phyloP scores from a whole-genome alignment of 805 yeast genomes.

The Starmerella bacillaris region DNA sequence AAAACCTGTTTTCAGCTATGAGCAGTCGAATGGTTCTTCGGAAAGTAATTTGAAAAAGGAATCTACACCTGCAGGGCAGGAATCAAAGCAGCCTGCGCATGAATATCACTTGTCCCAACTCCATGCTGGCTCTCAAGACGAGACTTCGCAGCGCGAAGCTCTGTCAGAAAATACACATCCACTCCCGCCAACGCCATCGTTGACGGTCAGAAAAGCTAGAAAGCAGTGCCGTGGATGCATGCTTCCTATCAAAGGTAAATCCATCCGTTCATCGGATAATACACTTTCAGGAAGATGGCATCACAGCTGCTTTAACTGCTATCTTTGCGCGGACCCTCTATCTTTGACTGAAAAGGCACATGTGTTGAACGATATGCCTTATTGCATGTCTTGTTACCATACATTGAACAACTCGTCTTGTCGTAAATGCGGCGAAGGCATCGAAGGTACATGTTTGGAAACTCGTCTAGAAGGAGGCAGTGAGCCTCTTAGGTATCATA shows the following conservation, averaged over 20 bases:
- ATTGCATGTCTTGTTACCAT: constrained; percentile 66
- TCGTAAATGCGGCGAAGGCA: constrained; percentile 48
- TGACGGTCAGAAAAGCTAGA: neutral
- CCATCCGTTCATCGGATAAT: constrained; percentile 73
- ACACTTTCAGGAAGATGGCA: constrained; percentile 71
- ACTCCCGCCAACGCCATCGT: neutral
- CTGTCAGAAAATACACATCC: too few relatives aligned
- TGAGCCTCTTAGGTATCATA: constrained; percentile 53
- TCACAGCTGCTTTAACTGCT: constrained; percentile 64
- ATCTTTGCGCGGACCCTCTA: constrained; percentile 32
- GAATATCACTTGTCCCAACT: too few relatives aligned
- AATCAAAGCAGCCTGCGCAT: too few relatives aligned
- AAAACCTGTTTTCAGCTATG: too few relatives aligned
- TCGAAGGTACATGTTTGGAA: constrained; percentile 83
- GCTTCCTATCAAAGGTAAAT: constrained; percentile 36
- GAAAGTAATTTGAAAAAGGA: too few relatives aligned
- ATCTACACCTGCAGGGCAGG: too few relatives aligned
- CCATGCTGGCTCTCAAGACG: too few relatives aligned
- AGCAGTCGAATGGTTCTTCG: too few relatives aligned
- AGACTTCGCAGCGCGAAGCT: too few relatives aligned
- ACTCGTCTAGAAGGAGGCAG: constrained; percentile 27
- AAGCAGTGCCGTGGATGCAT: constrained; percentile 53
- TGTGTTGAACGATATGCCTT: constrained; percentile 62
- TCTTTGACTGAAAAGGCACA: constrained; percentile 28
- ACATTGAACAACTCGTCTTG: constrained; percentile 59